Base-by-base conservation (phyloP, 345 rosid species). In the Odontarrhena argentea region DNA sequence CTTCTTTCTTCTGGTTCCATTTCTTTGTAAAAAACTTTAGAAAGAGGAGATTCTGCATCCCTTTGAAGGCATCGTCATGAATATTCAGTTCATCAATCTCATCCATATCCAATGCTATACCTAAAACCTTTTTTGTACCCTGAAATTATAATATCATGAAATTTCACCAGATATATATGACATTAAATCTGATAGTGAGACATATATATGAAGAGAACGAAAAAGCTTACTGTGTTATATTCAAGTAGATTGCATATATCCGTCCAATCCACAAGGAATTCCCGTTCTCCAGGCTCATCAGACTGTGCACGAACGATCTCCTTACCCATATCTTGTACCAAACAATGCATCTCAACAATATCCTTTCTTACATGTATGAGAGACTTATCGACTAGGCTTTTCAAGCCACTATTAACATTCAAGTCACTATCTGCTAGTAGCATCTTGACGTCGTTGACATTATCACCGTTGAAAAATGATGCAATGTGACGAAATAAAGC, bases 401-500 rank as follows among this genome's bases (percentile, higher is more conserved):
- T 0, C 37, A 60, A n/a, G 0, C 4, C 51, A 2, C 43, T 2
- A 5, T 2, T n/a, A 9, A 43, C 38, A 60, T 50, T 6, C 22
- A 11, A 14, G 1, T 45, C 26, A 47, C 62, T 53, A 9, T 38
- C 52, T 4, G 34, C 71, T 0, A 74, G 56, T 7, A 74, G 34
- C 9, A 6, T 2, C 10, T 4, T 6, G 5, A 74, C 44, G 7
- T 0, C 0, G 1, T 67, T 42, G 13, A 3, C 18, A 0, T n/a
- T 4, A 6, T 6, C 10, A 1, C 66, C 60, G 6, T 47, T 69
- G 10, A 74, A 70, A 49, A 77, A 47, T 18, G 74, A 74, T 14
- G 78, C 76, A 40, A 80, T 71, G 22, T 77, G 79, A 11, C 65
- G 66, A 74, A 74, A 80, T 4, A 77, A 35, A 0, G n/a, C 11